Conservation (phyloP, 1,139 yeast genomes). For the Suhomyces wounanorum region DNA sequence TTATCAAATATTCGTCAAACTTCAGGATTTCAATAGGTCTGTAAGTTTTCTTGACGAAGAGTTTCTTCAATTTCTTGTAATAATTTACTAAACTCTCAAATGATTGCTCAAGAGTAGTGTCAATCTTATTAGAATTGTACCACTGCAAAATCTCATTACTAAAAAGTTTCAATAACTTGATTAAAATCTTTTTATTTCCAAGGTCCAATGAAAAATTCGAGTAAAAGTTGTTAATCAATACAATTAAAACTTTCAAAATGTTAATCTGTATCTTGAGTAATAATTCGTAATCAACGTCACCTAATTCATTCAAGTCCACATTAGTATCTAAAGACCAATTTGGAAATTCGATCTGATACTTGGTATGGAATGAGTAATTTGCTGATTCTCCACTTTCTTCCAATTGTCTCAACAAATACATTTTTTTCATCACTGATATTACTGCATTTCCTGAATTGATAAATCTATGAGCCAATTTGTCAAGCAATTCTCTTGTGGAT, state of each 20-base stretch:
- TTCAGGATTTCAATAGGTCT: conserved; percentile 59
- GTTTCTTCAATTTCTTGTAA: conserved; percentile 69
- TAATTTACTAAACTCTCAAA: conserved; percentile 55
- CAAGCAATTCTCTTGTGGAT: conserved; percentile 44
- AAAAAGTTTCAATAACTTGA: conserved; percentile 66
- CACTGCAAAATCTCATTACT: conserved; percentile 75
- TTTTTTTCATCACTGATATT: conserved; percentile 45
- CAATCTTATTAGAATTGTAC: conserved; percentile 57
- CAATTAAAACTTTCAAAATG: conserved; percentile 72
- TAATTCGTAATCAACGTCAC: conserved; percentile 55
- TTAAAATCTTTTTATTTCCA: conserved; percentile 58
- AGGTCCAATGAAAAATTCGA: conserved; percentile 74
- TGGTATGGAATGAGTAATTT: conserved; percentile 3
- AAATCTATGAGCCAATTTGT: conserved; percentile 46
- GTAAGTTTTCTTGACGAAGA: conserved; percentile 77
- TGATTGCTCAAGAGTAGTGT: conserved; percentile 40
- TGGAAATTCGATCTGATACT: conserved; percentile 38
- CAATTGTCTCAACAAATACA: conserved; percentile 8
- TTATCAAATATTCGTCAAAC: conserved; percentile 40
- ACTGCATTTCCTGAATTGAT: conserved; percentile 52
- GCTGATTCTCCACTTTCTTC: conserved; percentile 5
- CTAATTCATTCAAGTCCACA: conserved; percentile 40
- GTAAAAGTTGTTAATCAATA: conserved; percentile 73
- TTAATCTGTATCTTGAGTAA: conserved; percentile 78
- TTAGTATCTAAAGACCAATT: conserved; percentile 52